Evolutionary conservation across 495 filamentous ascomycete species (phyloP), one percentile per base, ranked within the genome.

Genomic region (Aspergillus wentii): DNA sequence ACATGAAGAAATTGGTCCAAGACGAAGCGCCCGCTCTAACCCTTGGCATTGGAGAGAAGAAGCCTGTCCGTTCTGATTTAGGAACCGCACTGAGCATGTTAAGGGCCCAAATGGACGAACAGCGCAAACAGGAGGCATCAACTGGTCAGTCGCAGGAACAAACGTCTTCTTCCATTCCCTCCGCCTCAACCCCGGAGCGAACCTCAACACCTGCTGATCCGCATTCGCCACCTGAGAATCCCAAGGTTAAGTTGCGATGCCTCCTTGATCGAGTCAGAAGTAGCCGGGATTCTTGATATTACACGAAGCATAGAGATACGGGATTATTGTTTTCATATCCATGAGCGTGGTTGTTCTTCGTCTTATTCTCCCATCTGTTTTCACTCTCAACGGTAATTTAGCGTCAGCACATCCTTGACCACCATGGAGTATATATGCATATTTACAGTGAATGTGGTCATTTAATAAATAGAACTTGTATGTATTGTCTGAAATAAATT

Each of bases 1-100:
- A 71, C 5, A 53, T 71, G n/a, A 51, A 61, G 59, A 56, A 53
- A 30, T 43, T 71, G 18, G 52, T 61, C 31, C 49, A 58, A 29
- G 56, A 61, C 18, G 51, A 66, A 26, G n/a, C n/a, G n/a, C n/a
- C n/a, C n/a, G n/a, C n/a, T n/a, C n/a, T n/a, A n/a, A n/a, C n/a
- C n/a, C n/a, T 38, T 8, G 35, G 17, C 18, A 25, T 52, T 5
- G 49, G 57, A 10, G 47, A 25, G n/a, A 57, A 42, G 31, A 46
- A 40, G 6, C 22, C 42, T 0, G 38, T 50, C 8, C 40, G 49
- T 2, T 28, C 43, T 9, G n/a, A 47, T 13, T 36, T 52, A 8
- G 30, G 20, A 23, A 51, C 54, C 16, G 43, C 43, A 8, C 30
- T 51, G 9, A 41, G 49, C 6, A 33, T 45, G 20, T 40, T 51